These are phyloP conservation scores for Adiantum capillusveneris DNA, from an alignment of 75 land plant species.

Conservation along the genomic window DNA sequence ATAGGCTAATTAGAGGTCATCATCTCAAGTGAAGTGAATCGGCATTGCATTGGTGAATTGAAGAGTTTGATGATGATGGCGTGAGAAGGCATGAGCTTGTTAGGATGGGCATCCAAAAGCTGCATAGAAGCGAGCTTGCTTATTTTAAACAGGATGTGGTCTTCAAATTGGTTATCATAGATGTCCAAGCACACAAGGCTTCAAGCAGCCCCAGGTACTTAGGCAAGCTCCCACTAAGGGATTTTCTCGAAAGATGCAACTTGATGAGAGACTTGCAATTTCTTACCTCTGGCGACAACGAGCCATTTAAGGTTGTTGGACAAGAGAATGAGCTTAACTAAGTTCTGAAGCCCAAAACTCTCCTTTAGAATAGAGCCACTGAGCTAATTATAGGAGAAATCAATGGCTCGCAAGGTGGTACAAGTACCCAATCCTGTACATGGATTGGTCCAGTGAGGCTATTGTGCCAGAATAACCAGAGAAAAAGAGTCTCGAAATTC, in stretches of 20 bases:
- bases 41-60: no score
- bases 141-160: constrained; percentile 14
- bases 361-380: constrained; percentile 33
- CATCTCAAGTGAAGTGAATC: no score
- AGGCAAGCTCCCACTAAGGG: constrained; percentile 31
- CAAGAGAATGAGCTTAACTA: constrained; percentile 24
- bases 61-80: no score
- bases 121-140: constrained; percentile 12
- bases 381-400: constrained; percentile 37
- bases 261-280: constrained; percentile 22
- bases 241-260: constrained; percentile 32
- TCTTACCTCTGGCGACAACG: constrained; percentile 27
- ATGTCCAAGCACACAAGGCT: constrained; percentile 10
- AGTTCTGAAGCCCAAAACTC: constrained; percentile 20
- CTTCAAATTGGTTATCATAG: constrained; percentile 15
- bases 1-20: no score
- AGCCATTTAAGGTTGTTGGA: constrained; percentile 30
- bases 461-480: constrained; percentile 67
- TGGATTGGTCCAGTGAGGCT: constrained; percentile 55
- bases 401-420: constrained; percentile 53
- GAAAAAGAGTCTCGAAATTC: constrained; percentile 33
- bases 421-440: constrained; percentile 48
- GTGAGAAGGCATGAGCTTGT: constrained; percentile 18
- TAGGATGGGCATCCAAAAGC: constrained; percentile 14
- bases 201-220: constrained; percentile 21